Percentiles rank a stretch among this genome's conserved stretches.
phyloP scores from a whole-genome alignment of 148 eudicot species.

The Persicaria tinctoria region DNA sequence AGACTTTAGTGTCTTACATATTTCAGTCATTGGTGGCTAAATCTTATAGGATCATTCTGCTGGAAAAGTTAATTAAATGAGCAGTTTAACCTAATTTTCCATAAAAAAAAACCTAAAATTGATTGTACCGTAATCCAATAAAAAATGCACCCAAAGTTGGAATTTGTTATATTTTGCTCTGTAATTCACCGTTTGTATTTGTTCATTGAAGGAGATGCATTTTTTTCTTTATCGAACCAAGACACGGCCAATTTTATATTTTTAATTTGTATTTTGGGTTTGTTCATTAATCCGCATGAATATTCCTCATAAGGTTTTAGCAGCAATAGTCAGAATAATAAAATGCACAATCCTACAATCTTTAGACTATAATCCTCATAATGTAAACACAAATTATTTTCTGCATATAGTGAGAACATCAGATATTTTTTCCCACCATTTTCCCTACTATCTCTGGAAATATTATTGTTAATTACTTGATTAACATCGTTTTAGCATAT shows the following conservation, averaged over 20 bases:
- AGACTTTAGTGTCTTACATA: not conserved
- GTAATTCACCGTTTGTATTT: too few relatives aligned
- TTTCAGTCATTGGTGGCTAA: not conserved
- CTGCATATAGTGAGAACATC: not conserved
- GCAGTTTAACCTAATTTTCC: not conserved
- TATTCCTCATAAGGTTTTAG: not conserved
- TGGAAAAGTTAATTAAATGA: not conserved
- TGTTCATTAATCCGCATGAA: not conserved
- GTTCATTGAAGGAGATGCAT: not conserved
- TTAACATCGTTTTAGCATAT: not conserved
- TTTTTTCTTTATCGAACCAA: not conserved
- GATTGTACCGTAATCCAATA: not conserved
- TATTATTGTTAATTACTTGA: not conserved
- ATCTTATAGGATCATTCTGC: not conserved
- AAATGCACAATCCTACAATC: not conserved
- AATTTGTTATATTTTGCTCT: not conserved
- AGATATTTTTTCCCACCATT: not conserved
- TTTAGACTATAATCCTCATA: not conserved
- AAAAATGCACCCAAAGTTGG: too few relatives aligned
- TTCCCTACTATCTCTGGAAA: not conserved
- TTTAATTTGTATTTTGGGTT: not conserved
- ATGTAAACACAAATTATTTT: not conserved
- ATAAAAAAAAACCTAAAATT: not conserved
- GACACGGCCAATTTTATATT: not conserved
- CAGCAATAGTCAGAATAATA: not conserved